These are phyloP conservation scores for Zanthoxylum bungeanum DNA, from an alignment of 345 rosid species.

Conservation along the genomic window DNA sequence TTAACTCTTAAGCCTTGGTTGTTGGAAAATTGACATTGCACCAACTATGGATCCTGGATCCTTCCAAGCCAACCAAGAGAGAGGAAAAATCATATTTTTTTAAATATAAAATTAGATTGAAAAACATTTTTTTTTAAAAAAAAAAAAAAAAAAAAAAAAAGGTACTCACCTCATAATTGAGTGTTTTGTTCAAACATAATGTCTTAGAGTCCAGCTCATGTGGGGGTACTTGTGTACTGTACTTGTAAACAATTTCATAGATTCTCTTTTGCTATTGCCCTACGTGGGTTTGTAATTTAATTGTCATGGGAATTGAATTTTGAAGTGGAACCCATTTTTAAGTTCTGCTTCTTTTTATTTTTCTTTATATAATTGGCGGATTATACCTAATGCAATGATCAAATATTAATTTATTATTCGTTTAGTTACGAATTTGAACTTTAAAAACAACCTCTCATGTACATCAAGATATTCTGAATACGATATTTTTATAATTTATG, in stretches of 20 bases:
- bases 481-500: too few species aligned
- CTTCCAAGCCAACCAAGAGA: neutral
- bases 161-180: neutral
- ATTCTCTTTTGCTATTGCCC: conserved; percentile 8
- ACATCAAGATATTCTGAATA: too few species aligned
- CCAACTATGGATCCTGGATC: neutral
- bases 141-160: neutral
- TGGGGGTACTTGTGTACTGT: conserved; percentile 2
- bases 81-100: neutral
- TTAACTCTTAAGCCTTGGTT: neutral
- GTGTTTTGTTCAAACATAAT: neutral
- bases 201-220: conserved; percentile 5
- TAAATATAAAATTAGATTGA: neutral
- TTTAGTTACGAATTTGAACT: too few species aligned
- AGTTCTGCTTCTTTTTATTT: neutral
- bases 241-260: neutral
- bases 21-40: conserved; percentile 9
- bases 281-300: neutral
- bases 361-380: neutral
- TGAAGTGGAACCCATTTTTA: conserved; percentile 9
- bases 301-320: neutral
- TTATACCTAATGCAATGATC: too few species aligned
- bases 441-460: too few species aligned
- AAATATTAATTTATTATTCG: too few species aligned
- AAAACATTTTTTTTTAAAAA: neutral